Evolutionary conservation across 441 rosid genomes (phyloP), one percentile per base, ranked within the genome.

Genomic region (Melastoma candidum): DNA sequence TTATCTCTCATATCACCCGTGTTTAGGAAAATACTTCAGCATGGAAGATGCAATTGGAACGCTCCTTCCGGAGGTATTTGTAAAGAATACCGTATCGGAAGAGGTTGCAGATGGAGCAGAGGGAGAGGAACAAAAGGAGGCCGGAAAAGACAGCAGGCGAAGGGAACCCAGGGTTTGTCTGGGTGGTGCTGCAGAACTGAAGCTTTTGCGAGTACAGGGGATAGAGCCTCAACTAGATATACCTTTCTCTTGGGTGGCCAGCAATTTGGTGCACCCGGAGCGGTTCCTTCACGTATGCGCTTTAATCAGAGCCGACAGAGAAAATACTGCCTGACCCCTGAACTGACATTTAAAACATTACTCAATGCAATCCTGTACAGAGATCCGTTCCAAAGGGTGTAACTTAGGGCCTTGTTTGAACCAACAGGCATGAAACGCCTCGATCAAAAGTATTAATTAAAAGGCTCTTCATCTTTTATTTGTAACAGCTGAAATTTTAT

Each of bases 241-340:
- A 72, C 99, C 99, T 1, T 84, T 93, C 63, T 84, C 95, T 4
- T 93, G 99, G 99, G 79, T 86, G 58, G 96, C 67, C 47, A 93
- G 76, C 68, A 86, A 89, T 75, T 75, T 93, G 69, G 72, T 73
- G 76, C 80, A 78, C 66, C 99, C 99, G 0, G 99, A 93, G 48
- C 74, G 74, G 65, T 93, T 81, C 61, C 85, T 93, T 62, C 97
- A 89, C 50, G 66, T 93, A 12, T 86, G 83, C 49, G 74, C 84
- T 11, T 74, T 48, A 62, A 53, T 86, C 51, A 77, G 61, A 63
- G 65, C 64, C 22, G 64, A 77, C 61, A 53, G 12, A 27, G 64
- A 11, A 51, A 66, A 71, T 56, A 49, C 50, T 47, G n/a, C 22
- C 22, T 17, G 22, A 17, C 22, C 22, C 8, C 11, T 71, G 74